Base-by-base conservation (phyloP, 2,329 filamentous ascomycete genomes). In the Ophiostoma montium region DNA sequence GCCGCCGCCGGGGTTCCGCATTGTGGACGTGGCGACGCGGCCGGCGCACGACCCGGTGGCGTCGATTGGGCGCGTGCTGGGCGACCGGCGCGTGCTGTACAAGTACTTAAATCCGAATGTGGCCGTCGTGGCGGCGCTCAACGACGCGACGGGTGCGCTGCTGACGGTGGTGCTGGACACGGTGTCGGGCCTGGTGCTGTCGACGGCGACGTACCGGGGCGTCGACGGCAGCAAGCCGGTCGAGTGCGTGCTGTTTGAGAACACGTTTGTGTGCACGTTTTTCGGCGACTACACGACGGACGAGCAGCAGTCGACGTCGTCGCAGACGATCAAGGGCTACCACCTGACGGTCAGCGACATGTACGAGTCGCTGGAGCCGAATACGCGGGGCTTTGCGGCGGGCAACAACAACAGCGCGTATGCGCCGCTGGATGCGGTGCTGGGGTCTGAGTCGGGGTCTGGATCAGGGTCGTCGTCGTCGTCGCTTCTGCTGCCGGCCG, bases 81-180 rank as follows among this genome's bases (percentile, higher is more conserved):
- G 88, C 23, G 84, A 98, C 60, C 79, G 92, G 39, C 82, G 81
- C n/a, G 92, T 98, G 44, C 76, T 90, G 54, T 98, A 98, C 77
- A 98, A 98, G 67, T 96, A 96, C 62, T 69, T 98, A 36, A 95
- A 94, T 67, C 80, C 86, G 0, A 95, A 94, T 65, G 75, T 86
- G 7, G 71, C 88, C 2, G 74, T 96, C 1, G 71, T 95, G 42
- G 85, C 84, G 1, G 73, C 85, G 1, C 67, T 80, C 2, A 73
- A 82, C 32, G 74, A 82, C 19, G 67, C 69, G 11, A 60, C 71
- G 3, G 72, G 70, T 3, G 73, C 72, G 1, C 77, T 87, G 8
- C 81, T 79, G 0, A 72, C 94, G 54, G 88, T 90, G 59, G 71
- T 96, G 11, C 63, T 98, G 13, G 89, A 98, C 61, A 85, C 85